These are phyloP conservation scores for Glomus cerebriforme DNA, from an alignment of 192 early-diverging fungal genomes.

Conservation along the genomic window DNA sequence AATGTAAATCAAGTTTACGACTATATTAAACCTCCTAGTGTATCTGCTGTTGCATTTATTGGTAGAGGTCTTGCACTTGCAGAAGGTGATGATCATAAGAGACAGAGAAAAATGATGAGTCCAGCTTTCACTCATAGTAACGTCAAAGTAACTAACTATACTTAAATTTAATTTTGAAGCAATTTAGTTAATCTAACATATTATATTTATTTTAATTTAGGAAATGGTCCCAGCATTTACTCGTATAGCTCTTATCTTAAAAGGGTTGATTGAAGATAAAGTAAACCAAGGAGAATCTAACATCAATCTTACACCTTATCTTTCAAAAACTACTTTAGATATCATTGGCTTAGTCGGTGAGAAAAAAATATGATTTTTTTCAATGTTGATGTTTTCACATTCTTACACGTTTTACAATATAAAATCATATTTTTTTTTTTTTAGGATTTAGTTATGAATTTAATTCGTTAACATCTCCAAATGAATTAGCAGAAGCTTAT, in stretches of 20 bases:
- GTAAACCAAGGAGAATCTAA: slow-evolving; percentile 32
- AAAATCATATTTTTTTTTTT: background rate
- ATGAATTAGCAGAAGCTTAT: slow-evolving; percentile 51
- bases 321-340: slow-evolving; percentile 48
- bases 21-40: no score
- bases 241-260: slow-evolving; percentile 30
- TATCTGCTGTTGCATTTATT: no score
- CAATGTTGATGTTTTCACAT: background rate
- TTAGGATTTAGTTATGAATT: slow-evolving; percentile 53
- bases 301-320: slow-evolving; percentile 39
- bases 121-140: slow-evolving; percentile 51
- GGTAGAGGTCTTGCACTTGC: slow-evolving; percentile 53
- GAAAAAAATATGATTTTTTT: no score
- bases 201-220: background rate
- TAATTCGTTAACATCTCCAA: slow-evolving; percentile 40
- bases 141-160: slow-evolving; percentile 42
- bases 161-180: slow-evolving; percentile 6
- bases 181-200: no score
- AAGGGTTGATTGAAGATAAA: slow-evolving; percentile 41
- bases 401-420: background rate
- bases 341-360: slow-evolving; percentile 47
- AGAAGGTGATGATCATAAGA: slow-evolving; percentile 52
- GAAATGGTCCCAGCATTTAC: slow-evolving; percentile 37
- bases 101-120: slow-evolving; percentile 60
- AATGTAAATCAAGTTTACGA: no score